Percentiles rank a stretch among this genome's conserved stretches.
Evolutionary conservation across 768 basidiomycete genomes (phyloP).

Genomic region (Boletellus emodensis): DNA sequence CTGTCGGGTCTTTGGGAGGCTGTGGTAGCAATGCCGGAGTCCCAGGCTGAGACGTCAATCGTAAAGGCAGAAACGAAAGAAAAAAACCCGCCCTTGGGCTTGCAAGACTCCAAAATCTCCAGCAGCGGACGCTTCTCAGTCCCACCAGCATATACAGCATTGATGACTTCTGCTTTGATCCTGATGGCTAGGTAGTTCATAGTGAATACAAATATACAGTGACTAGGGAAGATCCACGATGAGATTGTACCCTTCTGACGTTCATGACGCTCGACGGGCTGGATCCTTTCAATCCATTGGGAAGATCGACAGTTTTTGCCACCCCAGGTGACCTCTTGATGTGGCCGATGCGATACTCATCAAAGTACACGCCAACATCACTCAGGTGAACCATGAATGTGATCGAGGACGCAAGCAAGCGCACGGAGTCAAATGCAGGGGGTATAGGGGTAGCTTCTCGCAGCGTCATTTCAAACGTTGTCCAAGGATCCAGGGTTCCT

Average conservation of each 20-base stretch:
- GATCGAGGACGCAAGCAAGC: conserved; percentile 86
- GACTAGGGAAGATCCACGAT: conserved; percentile 41
- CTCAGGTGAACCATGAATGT: conserved; percentile 86
- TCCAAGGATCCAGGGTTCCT: conserved; percentile 55
- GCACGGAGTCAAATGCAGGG: conserved; percentile 78
- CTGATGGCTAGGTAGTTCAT: conserved; percentile 50
- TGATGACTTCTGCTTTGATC: conserved; percentile 79
- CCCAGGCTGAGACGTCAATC: conserved; percentile 10
- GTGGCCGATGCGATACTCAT: conserved; percentile 67
- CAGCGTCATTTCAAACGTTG: conserved; percentile 84
- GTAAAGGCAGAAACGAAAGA: conserved; percentile 31
- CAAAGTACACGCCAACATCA: conserved; percentile 77
- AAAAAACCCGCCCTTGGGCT: conserved; percentile 41
- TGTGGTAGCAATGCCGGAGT: conserved; percentile 7
- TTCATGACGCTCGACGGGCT: conserved; percentile 66
- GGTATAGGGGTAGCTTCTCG: conserved; percentile 80
- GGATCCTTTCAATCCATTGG: conserved; percentile 50
- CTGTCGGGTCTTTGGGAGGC: conserved; percentile 23
- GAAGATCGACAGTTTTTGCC: conserved; percentile 48
- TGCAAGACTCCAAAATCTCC: conserved; percentile 29
- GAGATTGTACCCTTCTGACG: conserved; percentile 57
- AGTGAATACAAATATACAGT: not conserved
- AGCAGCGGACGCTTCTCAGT: conserved; percentile 50
- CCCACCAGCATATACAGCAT: conserved; percentile 68
- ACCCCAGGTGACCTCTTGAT: conserved; percentile 60